Conservation (phyloP, 2,329 filamentous ascomycete genomes). For the Fusarium tuaranense region DNA sequence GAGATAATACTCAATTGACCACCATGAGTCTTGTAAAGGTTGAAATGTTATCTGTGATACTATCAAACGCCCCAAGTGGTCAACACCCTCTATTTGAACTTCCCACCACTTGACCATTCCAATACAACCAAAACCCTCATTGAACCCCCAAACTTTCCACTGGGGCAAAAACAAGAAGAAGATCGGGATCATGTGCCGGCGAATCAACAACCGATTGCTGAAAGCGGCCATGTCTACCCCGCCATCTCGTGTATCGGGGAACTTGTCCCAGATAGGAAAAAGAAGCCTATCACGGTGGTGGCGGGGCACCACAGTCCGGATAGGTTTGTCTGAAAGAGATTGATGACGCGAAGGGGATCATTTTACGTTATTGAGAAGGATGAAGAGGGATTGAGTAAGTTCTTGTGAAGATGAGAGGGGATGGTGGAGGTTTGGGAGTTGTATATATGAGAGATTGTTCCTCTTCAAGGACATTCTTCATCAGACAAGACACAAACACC, state of each 20-base stretch:
- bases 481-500: slow-evolving; percentile 8
- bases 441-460: slow-evolving; percentile 26
- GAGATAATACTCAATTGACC: background rate
- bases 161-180: background rate
- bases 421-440: background rate
- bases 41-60: background rate
- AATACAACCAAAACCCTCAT: background rate
- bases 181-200: slow-evolving; percentile 16
- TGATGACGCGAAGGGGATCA: background rate
- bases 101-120: background rate
- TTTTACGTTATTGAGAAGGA: background rate
- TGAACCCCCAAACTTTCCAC: background rate
- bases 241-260: slow-evolving; percentile 17
- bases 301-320: slow-evolving; percentile 1
- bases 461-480: background rate
- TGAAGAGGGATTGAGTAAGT: background rate
- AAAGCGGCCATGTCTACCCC: slow-evolving; percentile 26
- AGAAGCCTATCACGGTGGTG: slow-evolving; percentile 21
- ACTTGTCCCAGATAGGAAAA: slow-evolving; percentile 37
- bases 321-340: slow-evolving; percentile 29
- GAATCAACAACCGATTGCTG: slow-evolving; percentile 13
- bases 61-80: background rate
- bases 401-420: background rate
- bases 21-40: slow-evolving; percentile 10
- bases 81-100: slow-evolving; percentile 14